Conservation (phyloP, 1,284 basidiomycete genomes). For the Cryptococcus sp. region DNA sequence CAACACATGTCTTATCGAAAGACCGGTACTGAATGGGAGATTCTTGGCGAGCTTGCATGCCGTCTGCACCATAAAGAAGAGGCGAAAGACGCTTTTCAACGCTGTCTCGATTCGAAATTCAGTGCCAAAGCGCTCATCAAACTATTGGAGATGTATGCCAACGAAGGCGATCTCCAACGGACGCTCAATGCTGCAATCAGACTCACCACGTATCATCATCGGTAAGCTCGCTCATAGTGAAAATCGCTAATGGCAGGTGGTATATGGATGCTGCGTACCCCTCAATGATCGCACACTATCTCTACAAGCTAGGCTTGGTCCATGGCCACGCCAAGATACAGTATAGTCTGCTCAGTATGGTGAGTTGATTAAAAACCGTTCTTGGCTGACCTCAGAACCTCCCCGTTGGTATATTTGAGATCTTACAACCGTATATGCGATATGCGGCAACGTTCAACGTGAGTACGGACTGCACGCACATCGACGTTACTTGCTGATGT, state of each 20-base stretch:
- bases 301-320: constrained; percentile 91
- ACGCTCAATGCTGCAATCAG: constrained; percentile 88
- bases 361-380: constrained; percentile 16
- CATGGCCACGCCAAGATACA: constrained; percentile 93
- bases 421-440: constrained; percentile 69
- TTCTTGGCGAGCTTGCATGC: constrained; percentile 88
- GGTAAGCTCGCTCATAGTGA: constrained; percentile 43
- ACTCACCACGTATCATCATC: constrained; percentile 84
- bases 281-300: constrained; percentile 79
- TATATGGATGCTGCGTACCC: constrained; percentile 83
- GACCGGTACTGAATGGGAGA: constrained; percentile 97
- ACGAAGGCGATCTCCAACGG: constrained; percentile 87
- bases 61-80: constrained; percentile 96
- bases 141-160: constrained; percentile 90
- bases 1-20: constrained; percentile 94
- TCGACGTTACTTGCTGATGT: not conserved
- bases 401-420: constrained; percentile 77
- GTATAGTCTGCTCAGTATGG: constrained; percentile 92
- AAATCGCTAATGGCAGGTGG: constrained; percentile 37
- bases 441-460: constrained; percentile 42
- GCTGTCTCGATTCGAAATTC: constrained; percentile 87
- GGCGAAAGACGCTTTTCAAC: constrained; percentile 94
- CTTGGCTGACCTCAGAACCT: constrained; percentile 55
- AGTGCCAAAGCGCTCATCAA: constrained; percentile 89
- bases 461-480: not conserved